Evolutionary conservation across 345 rosid genomes (phyloP).

Genomic region (Salix koriyanagi): DNA sequence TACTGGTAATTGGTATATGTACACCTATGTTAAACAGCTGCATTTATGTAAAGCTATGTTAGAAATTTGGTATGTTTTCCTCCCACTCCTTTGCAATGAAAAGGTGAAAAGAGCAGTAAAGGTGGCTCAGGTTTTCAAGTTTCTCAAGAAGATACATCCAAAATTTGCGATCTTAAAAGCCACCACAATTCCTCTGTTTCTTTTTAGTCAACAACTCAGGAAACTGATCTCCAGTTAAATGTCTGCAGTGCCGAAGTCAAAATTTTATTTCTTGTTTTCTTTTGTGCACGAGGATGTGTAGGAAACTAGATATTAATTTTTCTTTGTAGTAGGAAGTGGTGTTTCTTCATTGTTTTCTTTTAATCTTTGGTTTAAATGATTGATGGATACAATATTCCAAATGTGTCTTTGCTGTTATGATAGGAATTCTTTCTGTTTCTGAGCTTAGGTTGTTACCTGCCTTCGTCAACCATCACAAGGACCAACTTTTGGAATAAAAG

Average conservation of each 20-base stretch:
- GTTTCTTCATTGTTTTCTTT: background rate
- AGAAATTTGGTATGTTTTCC: background rate
- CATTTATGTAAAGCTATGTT: background rate
- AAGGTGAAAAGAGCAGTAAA: background rate
- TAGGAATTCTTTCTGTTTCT: background rate
- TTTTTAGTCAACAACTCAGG: background rate
- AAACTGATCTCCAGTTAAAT: background rate
- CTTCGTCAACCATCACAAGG: conserved; percentile 99
- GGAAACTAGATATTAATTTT: background rate
- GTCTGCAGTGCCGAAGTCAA: background rate
- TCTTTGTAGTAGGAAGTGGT: background rate
- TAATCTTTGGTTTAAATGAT: background rate
- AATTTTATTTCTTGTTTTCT: background rate
- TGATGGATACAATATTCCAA: too few relatives aligned
- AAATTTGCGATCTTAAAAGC: background rate
- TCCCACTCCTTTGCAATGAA: background rate
- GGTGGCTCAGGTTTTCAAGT: background rate
- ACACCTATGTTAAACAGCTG: background rate
- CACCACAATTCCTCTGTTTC: background rate
- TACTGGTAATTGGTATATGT: background rate
- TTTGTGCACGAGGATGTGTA: background rate
- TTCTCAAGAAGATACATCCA: background rate
- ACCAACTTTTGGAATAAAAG: conserved; percentile 97
- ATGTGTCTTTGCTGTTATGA: background rate
- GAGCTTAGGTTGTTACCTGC: conserved; percentile 80